phyloP scores from a whole-genome alignment of 2,329 filamentous ascomycete genomes.

The Aureobasidium sp. region DNA sequence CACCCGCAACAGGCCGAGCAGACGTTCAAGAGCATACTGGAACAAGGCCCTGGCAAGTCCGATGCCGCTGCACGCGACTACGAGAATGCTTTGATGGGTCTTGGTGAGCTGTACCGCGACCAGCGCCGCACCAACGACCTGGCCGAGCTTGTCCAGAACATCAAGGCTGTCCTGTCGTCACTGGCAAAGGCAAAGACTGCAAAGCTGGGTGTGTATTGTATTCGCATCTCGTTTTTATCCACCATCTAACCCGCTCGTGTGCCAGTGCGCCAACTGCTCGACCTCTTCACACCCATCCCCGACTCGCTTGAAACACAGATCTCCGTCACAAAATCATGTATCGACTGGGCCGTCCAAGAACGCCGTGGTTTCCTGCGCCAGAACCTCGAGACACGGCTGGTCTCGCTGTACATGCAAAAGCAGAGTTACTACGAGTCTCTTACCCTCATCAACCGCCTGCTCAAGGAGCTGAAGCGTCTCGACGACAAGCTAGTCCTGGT shows the following conservation, averaged over 20 bases:
- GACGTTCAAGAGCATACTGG: constrained; percentile 83
- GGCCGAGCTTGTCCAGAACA: constrained; percentile 81
- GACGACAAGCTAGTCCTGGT: constrained; percentile 98
- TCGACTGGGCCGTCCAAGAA: constrained; percentile 96
- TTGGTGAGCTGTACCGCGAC: constrained; percentile 90
- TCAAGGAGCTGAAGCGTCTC: constrained; percentile 93
- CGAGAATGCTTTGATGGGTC: constrained; percentile 74
- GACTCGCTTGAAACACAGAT: constrained; percentile 93
- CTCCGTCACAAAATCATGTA: constrained; percentile 93
- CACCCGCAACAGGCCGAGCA: constrained; percentile 77
- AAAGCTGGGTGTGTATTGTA: constrained; percentile 67
- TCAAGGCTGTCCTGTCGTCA: constrained; percentile 81
- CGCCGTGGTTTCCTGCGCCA: constrained; percentile 93
- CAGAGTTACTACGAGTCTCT: constrained; percentile 96
- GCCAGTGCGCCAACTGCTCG: constrained; percentile 87
- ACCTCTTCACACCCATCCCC: constrained; percentile 88
- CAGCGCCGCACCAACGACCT: constrained; percentile 76
- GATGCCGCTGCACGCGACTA: constrained; percentile 87
- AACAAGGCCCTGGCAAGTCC: constrained; percentile 72
- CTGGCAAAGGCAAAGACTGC: constrained; percentile 99
- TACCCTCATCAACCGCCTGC: constrained; percentile 89
- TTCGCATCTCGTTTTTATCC: neutral
- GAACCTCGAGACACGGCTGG: constrained; percentile 93
- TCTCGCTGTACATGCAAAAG: constrained; percentile 92
- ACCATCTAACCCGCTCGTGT: constrained; percentile 12